phyloP scores from a whole-genome alignment of 257 asterid genomes.

The Forsythia viridissima region DNA sequence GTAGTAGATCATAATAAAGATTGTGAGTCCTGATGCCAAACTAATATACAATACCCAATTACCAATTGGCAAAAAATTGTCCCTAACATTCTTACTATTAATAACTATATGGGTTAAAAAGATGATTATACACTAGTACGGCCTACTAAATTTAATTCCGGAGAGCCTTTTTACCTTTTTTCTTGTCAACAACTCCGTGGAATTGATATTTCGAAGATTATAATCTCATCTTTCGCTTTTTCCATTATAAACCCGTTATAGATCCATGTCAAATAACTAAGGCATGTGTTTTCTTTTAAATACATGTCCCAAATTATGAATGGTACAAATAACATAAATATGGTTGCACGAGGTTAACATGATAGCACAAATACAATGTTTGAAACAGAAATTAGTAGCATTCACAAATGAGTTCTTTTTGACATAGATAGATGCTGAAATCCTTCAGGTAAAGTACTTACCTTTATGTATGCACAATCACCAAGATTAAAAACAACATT shows the following conservation, averaged over 20 bases:
- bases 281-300: not conserved
- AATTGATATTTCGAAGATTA: not conserved
- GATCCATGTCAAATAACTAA: not conserved
- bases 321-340: not conserved
- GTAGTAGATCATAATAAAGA: not conserved
- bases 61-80: not conserved
- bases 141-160: not conserved
- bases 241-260: not conserved
- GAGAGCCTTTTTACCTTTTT: not conserved
- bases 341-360: not conserved
- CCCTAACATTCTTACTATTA: not conserved
- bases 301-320: not conserved
- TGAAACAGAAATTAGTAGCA: not conserved
- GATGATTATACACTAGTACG: not conserved
- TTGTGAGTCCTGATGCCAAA: not conserved
- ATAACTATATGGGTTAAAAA: not conserved
- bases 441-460: slow-evolving; percentile 22
- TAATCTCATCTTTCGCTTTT: not conserved
- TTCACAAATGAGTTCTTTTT: not conserved
- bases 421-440: not conserved
- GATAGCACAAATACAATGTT: not conserved
- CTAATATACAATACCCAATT: not conserved
- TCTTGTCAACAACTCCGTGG: not conserved
- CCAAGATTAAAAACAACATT: slow-evolving; percentile 41
- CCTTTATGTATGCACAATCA: slow-evolving; percentile 52